phyloP scores from a whole-genome alignment of 352 stramenopile species.

The Salisapilia sapeloensis region DNA sequence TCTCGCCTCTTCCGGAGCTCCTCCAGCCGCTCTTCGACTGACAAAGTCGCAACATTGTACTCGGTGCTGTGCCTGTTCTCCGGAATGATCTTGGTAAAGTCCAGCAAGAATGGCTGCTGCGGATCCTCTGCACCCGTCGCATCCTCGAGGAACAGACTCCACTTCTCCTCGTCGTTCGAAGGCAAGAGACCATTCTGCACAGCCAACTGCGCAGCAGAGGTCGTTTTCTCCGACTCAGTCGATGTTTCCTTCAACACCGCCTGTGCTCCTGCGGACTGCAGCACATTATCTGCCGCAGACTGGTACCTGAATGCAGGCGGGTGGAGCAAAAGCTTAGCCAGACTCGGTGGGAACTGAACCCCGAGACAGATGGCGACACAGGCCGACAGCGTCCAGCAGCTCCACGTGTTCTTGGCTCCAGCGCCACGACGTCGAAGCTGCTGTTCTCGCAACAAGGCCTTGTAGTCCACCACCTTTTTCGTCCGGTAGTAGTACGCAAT shows the following conservation, averaged over 20 bases:
- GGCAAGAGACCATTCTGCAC: conserved; percentile 2
- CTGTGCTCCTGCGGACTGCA: conserved; percentile 53
- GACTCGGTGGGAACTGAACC: conserved; percentile 52
- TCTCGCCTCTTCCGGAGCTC: conserved; percentile 9
- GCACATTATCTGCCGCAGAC: conserved; percentile 72
- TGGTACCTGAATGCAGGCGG: conserved; percentile 74
- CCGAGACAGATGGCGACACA: conserved; percentile 69
- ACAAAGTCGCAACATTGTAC: conserved; percentile 48
- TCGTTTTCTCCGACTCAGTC: neutral
- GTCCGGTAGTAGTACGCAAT: conserved; percentile 97
- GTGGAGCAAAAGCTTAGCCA: conserved; percentile 57
- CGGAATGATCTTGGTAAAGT: conserved; percentile 44
- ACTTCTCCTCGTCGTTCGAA: conserved; percentile 1
- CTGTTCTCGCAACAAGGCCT: conserved; percentile 83
- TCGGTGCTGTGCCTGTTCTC: conserved; percentile 74
- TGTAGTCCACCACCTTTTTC: conserved; percentile 97
- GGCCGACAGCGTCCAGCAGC: conserved; percentile 73
- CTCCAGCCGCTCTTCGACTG: conserved; percentile 42
- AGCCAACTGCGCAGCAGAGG: conserved; percentile 4
- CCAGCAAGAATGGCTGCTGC: conserved; percentile 65
- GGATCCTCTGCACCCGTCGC: conserved; percentile 32
- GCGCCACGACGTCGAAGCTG: conserved; percentile 65
- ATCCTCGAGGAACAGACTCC: conserved; percentile 34
- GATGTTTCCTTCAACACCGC: conserved; percentile 5
- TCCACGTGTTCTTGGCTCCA: conserved; percentile 81